These are phyloP conservation scores for Mycena metata DNA, from an alignment of 768 basidiomycete genomes.

Conservation along the genomic window DNA sequence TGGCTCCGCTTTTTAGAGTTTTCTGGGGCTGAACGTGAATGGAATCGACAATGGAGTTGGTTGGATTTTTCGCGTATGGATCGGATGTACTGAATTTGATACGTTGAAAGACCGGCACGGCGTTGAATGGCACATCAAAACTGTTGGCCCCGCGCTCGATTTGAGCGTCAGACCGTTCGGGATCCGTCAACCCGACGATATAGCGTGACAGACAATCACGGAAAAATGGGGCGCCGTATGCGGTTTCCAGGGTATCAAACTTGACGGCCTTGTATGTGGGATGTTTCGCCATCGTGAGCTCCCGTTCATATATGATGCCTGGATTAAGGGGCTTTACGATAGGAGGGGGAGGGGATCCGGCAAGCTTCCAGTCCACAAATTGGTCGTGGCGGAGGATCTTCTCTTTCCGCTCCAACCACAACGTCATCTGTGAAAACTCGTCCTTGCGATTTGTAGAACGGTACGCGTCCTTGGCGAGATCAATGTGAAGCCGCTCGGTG, in stretches of 20 bases:
- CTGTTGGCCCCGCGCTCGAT: background rate
- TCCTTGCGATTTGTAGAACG: too few relatives aligned
- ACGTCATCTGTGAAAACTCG: too few relatives aligned
- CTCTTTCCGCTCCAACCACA: too few relatives aligned
- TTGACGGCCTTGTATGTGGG: conserved; percentile 21
- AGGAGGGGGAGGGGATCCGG: too few relatives aligned
- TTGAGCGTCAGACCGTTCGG: background rate
- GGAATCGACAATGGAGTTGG: background rate
- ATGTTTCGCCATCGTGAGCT: conserved; percentile 12
- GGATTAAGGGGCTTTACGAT: too few relatives aligned
- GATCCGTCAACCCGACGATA: background rate
- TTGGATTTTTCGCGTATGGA: background rate
- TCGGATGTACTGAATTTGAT: conserved; percentile 17
- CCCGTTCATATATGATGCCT: conserved; percentile 8
- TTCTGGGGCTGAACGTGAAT: background rate
- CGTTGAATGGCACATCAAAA: conserved; percentile 22
- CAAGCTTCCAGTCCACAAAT: too few relatives aligned
- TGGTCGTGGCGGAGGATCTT: too few relatives aligned
- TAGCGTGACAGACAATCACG: conserved; percentile 1
- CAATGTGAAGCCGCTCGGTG: too few relatives aligned
- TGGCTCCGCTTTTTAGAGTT: background rate
- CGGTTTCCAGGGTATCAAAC: conserved; percentile 10
- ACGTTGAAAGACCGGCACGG: conserved; percentile 10
- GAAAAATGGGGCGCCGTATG: conserved; percentile 12
- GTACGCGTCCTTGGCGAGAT: too few relatives aligned